Evolutionary conservation across 1,139 yeast species (phyloP), one percentile per base, ranked within the genome.

Genomic region (Geotrichum histeridarum): DNA sequence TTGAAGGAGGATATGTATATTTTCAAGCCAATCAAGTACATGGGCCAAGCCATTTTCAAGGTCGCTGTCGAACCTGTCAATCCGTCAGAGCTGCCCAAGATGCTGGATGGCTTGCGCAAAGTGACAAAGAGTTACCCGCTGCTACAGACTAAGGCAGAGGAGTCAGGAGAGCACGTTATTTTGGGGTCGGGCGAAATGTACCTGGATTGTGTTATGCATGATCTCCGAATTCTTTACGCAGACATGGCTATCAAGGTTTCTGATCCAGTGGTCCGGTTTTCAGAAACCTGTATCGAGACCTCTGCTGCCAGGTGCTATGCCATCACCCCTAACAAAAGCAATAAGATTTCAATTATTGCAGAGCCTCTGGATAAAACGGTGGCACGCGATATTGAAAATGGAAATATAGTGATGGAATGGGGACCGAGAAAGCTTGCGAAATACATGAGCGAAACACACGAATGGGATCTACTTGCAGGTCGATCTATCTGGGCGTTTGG

Each of bases 121-220:
- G 73, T 86, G 30, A 79, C 79, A 60, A 81, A 79, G 60, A 73
- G 84, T 1, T 91, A 87, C 64, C 77, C 86, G 12, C 82, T 91
- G 6, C 75, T 83, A 38, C 76, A 77, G 32, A 73, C 88, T 7
- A 81, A 78, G 59, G 91, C 86, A 0, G 96, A 89, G 67, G 95
- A 87, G 61, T 85, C 91, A 55, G 97, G 98, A 1, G 98, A 91
- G 63, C 89, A 86, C 67, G 82, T 84, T 0, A 67, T 94, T 1
- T 66, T 83, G 32, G 96, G 94, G 0, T 81, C 90, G 2, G 99
- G 99, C 4, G 99, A 94, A 66, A 65, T 93, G 15, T 89, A 87
- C 65, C 70, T 94, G 71, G 99, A 94, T 68, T 87, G 95, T 62
- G 73, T 86, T 32, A 68, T 94, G 53, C 88, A 84, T 68, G 97